Base-by-base conservation (phyloP, 495 filamentous ascomycete species). In the Penicillium verhagenii region DNA sequence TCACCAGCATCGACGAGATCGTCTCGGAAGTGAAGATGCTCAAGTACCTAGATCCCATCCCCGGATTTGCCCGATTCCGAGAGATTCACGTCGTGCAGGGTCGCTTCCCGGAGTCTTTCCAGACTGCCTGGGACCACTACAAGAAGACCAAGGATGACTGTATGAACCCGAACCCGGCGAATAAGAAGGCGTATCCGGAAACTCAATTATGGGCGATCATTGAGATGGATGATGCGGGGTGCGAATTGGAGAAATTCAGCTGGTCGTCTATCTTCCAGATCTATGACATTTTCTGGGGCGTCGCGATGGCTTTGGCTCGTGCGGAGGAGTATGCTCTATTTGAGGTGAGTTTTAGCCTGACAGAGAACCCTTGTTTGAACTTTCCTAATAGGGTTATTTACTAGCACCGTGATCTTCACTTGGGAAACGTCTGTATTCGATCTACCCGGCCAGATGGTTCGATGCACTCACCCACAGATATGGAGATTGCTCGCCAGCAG, bases 41-140 rank as follows among this genome's bases (percentile, higher is more conserved):
- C 18, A 85, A 90, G 52, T 85, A 81, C 51, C 80, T 96, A 20
- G 84, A 88, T 43, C 81, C 83, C 16, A 84, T 93, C 39, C 90
- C 90, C 2, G 92, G 92, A n/a, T 96, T 95, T 68, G 89, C 91
- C n/a, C 79, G 86, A n/a, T 93, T 93, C 73, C 84, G 91, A 61
- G 86, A 88, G 40, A 81, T 88, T 6, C 85, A 88, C 42, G 75
- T 96, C 7, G 75, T 96, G 0, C 73, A 84, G 59, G 92, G 92
- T 0, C 80, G 80, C 16, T 84, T 89, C 9, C 81, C 87, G 8
- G 70, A 73, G 25, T 69, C 75, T 0, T 83, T 94, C 44, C 73
- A 85, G 24, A 71, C 79, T 29, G 90, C 91, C 16, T 91, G 83
- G 72, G 82, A 89, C 37, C 70, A 78, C 52, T 77, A 81, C 40